Base-by-base conservation (phyloP, 2,329 filamentous ascomycete species). In the Alternaria gaisen region DNA sequence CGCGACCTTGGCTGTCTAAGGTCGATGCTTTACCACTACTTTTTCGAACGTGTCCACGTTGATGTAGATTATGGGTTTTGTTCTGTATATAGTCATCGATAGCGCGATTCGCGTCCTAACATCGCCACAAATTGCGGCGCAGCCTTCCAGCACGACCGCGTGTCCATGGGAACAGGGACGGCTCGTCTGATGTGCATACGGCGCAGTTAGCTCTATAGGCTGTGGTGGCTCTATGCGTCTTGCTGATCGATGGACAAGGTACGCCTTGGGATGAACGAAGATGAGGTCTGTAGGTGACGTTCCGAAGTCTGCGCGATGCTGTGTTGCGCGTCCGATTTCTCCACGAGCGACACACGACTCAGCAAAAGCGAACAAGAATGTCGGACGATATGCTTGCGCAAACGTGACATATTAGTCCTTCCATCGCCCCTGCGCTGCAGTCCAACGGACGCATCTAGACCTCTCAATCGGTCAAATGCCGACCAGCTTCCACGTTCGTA, bases 151-250 rank as follows among this genome's bases (percentile, higher is more conserved):
- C 41, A 38, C 16, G 18, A 43, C 20, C 18, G 6, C 24, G 30
- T 28, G 20, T 46, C 24, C 30, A 48, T 36, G 18, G 46, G 40
- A 24, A 14, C 14, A 36, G 32, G 12, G 32, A 14, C 46, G 46
- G 46, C 44, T 28, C 30, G 57, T 57, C 40, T 56, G 53, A 60
- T 53, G 53, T 53, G 48, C 60, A 54, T 63, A 50, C 41, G 58
- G 58, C 44, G 48, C 54, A 41, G 61, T 16, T 7, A 14, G 11
- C 16, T 56, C 24, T 20, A 56, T 52, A 56, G 56, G 60, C 60
- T 63, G 41, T 44, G 18, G 30, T 50, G 32, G 18, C 12, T 40
- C 26, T 26, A 34, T 22, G 11, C 18, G 9, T 48, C n/a, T 44
- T n/a, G 22, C 11, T 3, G 22, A 22, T 28, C n/a, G 50, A 5